These are phyloP conservation scores for Alternaria burnsii DNA, from an alignment of 2,329 filamentous ascomycete species.

Conservation along the genomic window DNA sequence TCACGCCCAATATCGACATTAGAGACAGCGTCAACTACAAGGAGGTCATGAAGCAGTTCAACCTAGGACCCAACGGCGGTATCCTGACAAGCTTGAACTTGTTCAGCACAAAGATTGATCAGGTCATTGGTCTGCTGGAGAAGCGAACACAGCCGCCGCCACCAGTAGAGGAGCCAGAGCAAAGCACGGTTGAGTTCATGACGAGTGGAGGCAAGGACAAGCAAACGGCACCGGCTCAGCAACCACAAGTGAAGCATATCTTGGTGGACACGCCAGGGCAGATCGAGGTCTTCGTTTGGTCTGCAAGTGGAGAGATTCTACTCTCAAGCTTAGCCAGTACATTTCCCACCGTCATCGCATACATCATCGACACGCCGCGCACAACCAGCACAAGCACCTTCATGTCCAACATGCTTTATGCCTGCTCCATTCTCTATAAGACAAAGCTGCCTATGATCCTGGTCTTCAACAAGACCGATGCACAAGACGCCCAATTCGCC, in stretches of 20 bases:
- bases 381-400: slow-evolving; percentile 94
- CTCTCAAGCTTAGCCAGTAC: slow-evolving; percentile 91
- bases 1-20: slow-evolving; percentile 98
- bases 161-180: slow-evolving; percentile 35
- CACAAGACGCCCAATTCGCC: slow-evolving; percentile 87
- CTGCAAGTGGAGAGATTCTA: slow-evolving; percentile 90
- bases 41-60: slow-evolving; percentile 99
- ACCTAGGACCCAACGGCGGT: slow-evolving; percentile 94
- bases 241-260: slow-evolving; percentile 75
- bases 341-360: slow-evolving; percentile 96
- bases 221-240: slow-evolving; percentile 53
- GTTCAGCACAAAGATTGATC: slow-evolving; percentile 97
- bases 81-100: slow-evolving; percentile 96
- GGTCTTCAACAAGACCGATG: slow-evolving; percentile 99
- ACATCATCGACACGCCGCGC: slow-evolving; percentile 95
- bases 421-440: slow-evolving; percentile 98
- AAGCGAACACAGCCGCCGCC: slow-evolving; percentile 75
- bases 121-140: slow-evolving; percentile 87
- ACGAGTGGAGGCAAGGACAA: slow-evolving; percentile 44
- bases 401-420: slow-evolving; percentile 99
- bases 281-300: slow-evolving; percentile 99
- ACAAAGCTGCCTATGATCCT: slow-evolving; percentile 98
- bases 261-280: slow-evolving; percentile 95
- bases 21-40: slow-evolving; percentile 99
- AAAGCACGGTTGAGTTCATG: slow-evolving; percentile 48